These are phyloP conservation scores for Atalantia buxifolia DNA, from an alignment of 345 rosid species.

Conservation along the genomic window DNA sequence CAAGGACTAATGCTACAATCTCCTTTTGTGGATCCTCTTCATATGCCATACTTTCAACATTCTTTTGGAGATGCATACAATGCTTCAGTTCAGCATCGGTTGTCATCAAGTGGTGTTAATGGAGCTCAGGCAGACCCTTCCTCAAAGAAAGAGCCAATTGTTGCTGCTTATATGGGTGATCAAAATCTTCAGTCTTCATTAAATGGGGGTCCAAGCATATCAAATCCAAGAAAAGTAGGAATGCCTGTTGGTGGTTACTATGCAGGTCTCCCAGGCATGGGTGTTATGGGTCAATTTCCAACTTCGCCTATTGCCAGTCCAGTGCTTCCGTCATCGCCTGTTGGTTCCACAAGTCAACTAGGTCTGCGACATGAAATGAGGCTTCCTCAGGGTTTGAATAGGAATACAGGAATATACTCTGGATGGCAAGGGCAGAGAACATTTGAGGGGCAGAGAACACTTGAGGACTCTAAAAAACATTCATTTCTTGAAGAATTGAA, in stretches of 20 bases:
- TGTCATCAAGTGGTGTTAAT: slow-evolving; percentile 28
- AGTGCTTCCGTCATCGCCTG: slow-evolving; percentile 66
- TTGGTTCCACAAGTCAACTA: slow-evolving; percentile 48
- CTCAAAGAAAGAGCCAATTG: slow-evolving; percentile 39
- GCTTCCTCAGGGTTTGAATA: slow-evolving; percentile 47
- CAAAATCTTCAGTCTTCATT: slow-evolving; percentile 48
- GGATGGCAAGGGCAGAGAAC: slow-evolving; percentile 84
- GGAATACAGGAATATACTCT: slow-evolving; percentile 58
- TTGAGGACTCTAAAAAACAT: slow-evolving; percentile 60
- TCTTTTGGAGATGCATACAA: slow-evolving; percentile 46
- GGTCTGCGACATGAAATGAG: slow-evolving; percentile 62
- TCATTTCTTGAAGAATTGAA: slow-evolving; percentile 91
- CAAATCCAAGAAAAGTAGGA: slow-evolving; percentile 50
- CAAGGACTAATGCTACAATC: slow-evolving; percentile 51
- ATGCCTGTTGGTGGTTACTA: slow-evolving; percentile 37
- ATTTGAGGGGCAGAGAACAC: slow-evolving; percentile 60
- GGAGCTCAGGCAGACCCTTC: slow-evolving; percentile 45
- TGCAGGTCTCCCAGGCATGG: slow-evolving; percentile 57
- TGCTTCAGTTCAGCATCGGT: slow-evolving; percentile 49
- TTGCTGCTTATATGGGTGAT: slow-evolving; percentile 41
- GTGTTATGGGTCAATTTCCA: slow-evolving; percentile 59
- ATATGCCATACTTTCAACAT: slow-evolving; percentile 70
- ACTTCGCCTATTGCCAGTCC: slow-evolving; percentile 69
- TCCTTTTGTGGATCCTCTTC: slow-evolving; percentile 60
- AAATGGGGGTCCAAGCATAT: slow-evolving; percentile 44